Percentiles rank a stretch among this genome's conserved stretches.
Conservation (phyloP, 2,329 filamentous ascomycete genomes). For the Samsoniella hepiali region DNA sequence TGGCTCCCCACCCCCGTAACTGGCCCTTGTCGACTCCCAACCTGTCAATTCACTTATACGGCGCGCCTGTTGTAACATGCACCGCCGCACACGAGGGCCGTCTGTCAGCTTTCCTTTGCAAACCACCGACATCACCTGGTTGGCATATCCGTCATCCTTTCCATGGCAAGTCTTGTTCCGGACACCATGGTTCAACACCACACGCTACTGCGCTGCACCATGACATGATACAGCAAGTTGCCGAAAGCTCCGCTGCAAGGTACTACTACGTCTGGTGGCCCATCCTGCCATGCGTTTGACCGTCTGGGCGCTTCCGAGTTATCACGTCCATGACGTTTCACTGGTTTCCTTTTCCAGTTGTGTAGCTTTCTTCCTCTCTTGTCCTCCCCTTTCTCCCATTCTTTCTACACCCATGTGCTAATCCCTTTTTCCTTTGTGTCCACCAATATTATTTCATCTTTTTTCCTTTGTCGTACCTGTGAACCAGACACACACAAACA, state of each 20-base stretch:
- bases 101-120: no score
- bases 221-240: neutral
- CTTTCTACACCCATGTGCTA: slow-evolving; percentile 4
- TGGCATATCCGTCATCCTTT: neutral
- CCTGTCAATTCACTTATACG: slow-evolving; percentile 13
- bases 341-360: neutral
- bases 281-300: neutral
- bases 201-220: neutral
- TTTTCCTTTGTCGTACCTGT: slow-evolving; percentile 9
- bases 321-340: neutral
- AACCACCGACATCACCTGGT: neutral
- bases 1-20: no score
- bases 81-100: neutral
- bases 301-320: slow-evolving; percentile 1
- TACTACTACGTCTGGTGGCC: neutral
- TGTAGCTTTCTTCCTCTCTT: neutral
- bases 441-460: neutral
- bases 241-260: neutral
- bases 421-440: neutral
- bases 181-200: neutral
- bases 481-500: slow-evolving; percentile 10
- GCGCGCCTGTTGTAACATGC: slow-evolving; percentile 15
- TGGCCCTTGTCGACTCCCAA: neutral
- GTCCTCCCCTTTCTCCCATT: slow-evolving; percentile 11
- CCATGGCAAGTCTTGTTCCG: neutral